phyloP scores from a whole-genome alignment of 768 basidiomycete genomes.

The Pholiota microspora region DNA sequence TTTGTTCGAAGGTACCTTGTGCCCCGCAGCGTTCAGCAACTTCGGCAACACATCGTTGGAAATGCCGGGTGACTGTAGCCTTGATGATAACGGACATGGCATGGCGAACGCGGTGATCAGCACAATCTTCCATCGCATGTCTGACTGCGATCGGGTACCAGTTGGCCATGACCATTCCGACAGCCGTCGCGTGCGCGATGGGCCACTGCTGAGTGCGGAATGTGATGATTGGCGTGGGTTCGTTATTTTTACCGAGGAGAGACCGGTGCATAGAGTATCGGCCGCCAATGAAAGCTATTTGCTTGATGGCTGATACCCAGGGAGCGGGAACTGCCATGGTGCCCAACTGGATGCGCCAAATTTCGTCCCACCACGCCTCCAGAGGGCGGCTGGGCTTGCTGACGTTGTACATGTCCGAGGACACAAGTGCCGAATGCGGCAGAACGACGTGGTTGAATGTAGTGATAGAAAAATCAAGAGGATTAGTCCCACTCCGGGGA shows the following conservation, averaged over 20 bases:
- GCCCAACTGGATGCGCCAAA: slow-evolving; percentile 55
- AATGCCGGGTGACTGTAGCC: slow-evolving; percentile 51
- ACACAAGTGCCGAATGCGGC: slow-evolving; percentile 47
- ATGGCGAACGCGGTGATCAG: slow-evolving; percentile 49
- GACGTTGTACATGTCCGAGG: slow-evolving; percentile 40
- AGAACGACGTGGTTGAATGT: slow-evolving; percentile 52
- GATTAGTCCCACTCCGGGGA: slow-evolving; percentile 48
- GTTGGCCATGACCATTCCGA: slow-evolving; percentile 47
- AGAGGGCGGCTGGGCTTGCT: slow-evolving; percentile 37
- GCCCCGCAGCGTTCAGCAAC: slow-evolving; percentile 67
- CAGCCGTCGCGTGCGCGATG: slow-evolving; percentile 49
- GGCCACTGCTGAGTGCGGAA: slow-evolving; percentile 70
- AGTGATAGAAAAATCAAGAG: slow-evolving; percentile 58
- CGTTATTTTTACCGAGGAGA: slow-evolving; percentile 40
- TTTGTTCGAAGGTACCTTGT: slow-evolving; percentile 64
- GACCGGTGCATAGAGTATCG: slow-evolving; percentile 56
- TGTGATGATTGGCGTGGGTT: slow-evolving; percentile 50
- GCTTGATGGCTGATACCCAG: slow-evolving; percentile 50
- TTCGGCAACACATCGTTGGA: slow-evolving; percentile 47
- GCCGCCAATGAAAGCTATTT: slow-evolving; percentile 53
- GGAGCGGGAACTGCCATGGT: slow-evolving; percentile 49
- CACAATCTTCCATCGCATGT: slow-evolving; percentile 33
- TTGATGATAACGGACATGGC: slow-evolving; percentile 57
- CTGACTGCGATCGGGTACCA: slow-evolving; percentile 41
- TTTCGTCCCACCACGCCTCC: slow-evolving; percentile 54